Base-by-base conservation (phyloP, 495 filamentous ascomycete genomes). In the Clohesyomyces aquaticus region DNA sequence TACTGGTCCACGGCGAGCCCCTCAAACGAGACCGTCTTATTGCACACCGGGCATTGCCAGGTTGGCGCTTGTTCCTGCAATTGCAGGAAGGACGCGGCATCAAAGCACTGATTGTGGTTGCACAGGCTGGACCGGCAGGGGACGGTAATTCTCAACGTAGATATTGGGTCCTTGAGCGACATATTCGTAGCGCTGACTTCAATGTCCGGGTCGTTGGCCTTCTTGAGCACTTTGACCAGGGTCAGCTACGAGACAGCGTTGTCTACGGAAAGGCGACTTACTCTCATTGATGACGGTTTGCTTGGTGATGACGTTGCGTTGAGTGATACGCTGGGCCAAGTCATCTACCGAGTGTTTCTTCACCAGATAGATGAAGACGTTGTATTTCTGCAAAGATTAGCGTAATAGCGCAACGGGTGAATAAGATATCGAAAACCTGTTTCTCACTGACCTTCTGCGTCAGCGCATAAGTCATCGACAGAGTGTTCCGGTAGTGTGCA, bases 31-130 rank as follows among this genome's bases (percentile, higher is more conserved):
- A 91, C 85, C 0, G 84, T 76, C 67, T 96, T 95, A 72, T 86
- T 91, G 77, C 94, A 98, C 25, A 96, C 87, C 8, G 94, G 94
- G 69, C 94, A 98, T 21, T 84, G 79, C 94, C 94, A 98, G 11
- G 91, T 93, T 21, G 94, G 93, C 0, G 90, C 93, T 78, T 98
- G 94, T 73, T 97, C 92, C 70, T 97, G 92, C 38, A 98, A 73
- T 67, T 96, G 91, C 14, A 98, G 79, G 67, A 96, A 98, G 1
- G 91, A 95, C 1, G 85, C 85, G n/a, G 88, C 94, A 74, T 98
- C 94, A 72, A 98, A 98, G 70, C 94, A 98, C 68, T 94, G 91
- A 42, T 93, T 91, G 76, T 98, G 94, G 8, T 82, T 88, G 73
- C 94, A 98, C 22, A 86, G 71, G 9, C 85, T 80, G 1, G 89